These are phyloP conservation scores for Cadophora sp. DNA, from an alignment of 2,329 filamentous ascomycete genomes.

Conservation along the genomic window DNA sequence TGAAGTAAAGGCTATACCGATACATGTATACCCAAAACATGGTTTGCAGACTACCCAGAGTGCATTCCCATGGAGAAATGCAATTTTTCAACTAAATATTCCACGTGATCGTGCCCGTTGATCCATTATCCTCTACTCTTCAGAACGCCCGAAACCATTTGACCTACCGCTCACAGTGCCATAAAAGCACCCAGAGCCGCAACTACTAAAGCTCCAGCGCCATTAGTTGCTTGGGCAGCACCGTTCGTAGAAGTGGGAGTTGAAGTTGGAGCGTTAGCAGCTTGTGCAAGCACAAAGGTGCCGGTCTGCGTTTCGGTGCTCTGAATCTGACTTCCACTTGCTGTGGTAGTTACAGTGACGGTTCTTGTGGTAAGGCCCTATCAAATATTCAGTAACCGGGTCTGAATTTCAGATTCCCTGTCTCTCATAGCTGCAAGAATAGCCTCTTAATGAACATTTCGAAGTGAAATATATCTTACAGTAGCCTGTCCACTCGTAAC, in stretches of 20 bases:
- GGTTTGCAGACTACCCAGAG: background rate
- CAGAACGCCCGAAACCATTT: no score
- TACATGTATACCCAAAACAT: background rate
- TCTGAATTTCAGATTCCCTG: background rate
- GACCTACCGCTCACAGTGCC: background rate
- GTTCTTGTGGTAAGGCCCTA: conserved; percentile 22
- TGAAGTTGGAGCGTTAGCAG: conserved; percentile 10
- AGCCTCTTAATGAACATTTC: background rate
- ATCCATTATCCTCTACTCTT: background rate
- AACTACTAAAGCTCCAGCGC: conserved; percentile 2
- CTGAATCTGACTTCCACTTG: conserved; percentile 2
- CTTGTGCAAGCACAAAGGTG: conserved; percentile 17
- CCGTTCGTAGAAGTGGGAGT: conserved; percentile 17
- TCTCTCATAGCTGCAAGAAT: background rate
- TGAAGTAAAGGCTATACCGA: background rate
- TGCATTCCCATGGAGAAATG: background rate
- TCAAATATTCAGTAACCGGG: background rate
- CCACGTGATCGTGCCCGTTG: background rate
- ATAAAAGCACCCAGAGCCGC: conserved; percentile 15
- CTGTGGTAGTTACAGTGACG: conserved; percentile 15
- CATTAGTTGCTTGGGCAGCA: conserved; percentile 10
- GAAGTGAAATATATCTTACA: conserved; percentile 1
- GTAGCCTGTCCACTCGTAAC: conserved; percentile 9
- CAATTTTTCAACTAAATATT: background rate
- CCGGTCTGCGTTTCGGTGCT: conserved; percentile 21